Evolutionary conservation across 306 rosid species (phyloP).

Genomic region (Glycine latifolia): DNA sequence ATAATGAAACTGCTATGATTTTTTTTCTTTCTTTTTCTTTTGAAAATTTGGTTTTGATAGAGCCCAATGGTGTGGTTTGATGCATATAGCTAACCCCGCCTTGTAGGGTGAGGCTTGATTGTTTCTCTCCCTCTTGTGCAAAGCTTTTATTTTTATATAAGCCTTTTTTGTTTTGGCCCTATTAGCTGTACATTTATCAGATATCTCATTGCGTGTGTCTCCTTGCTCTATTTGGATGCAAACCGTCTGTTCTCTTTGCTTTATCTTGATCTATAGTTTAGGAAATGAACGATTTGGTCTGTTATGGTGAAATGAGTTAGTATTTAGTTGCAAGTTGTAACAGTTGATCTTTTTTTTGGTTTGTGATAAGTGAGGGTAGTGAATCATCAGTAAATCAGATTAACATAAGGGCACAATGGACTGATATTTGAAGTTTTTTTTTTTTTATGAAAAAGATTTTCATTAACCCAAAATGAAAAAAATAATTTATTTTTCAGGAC

Average conservation of each 20-base stretch:
- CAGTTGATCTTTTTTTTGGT: neutral
- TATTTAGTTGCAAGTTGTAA: neutral
- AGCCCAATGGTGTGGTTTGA: neutral
- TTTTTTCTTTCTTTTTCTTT: neutral
- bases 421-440: neutral
- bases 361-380: neutral
- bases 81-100: neutral
- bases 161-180: neutral
- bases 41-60: neutral
- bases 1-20: neutral
- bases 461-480: neutral
- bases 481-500: slow-evolving; percentile 63
- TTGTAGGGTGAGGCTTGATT: neutral
- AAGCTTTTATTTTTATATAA: neutral
- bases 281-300: too few species aligned
- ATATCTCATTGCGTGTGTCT: neutral
- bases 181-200: neutral
- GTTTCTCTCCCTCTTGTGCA: neutral
- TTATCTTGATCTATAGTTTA: slow-evolving; percentile 9
- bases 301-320: neutral
- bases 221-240: neutral
- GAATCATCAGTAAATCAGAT: neutral
- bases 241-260: neutral
- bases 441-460: slow-evolving; percentile 6
- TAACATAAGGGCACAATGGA: slow-evolving; percentile 6